phyloP scores from a whole-genome alignment of 1,284 basidiomycete species.

The Stereum hirsutum region DNA sequence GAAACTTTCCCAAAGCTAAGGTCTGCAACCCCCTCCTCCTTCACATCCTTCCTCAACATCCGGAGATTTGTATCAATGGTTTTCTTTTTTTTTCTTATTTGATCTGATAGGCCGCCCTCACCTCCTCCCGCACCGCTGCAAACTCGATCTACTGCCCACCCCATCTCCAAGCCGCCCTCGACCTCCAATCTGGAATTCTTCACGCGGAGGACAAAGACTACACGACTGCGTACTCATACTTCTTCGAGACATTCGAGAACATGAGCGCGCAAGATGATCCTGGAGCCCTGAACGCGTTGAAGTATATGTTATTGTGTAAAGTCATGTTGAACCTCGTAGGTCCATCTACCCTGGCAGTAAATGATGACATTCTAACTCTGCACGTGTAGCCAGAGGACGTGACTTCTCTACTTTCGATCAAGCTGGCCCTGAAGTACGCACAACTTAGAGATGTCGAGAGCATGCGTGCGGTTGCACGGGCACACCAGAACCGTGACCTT shows the following conservation, averaged over 20 bases:
- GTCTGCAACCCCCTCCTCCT: constrained; percentile 25
- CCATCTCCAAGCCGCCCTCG: constrained; percentile 83
- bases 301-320: constrained; percentile 98
- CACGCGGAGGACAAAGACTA: constrained; percentile 99
- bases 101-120: constrained; percentile 72
- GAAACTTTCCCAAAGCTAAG: constrained; percentile 94
- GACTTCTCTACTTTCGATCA: constrained; percentile 76
- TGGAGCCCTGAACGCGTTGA: constrained; percentile 75
- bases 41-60: neutral
- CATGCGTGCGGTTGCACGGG: constrained; percentile 90
- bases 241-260: constrained; percentile 93
- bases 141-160: constrained; percentile 99
- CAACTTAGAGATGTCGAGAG: constrained; percentile 82
- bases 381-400: constrained; percentile 81
- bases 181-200: constrained; percentile 87
- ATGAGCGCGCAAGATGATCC: constrained; percentile 68
- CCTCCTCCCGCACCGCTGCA: constrained; percentile 88
- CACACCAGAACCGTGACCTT: constrained; percentile 87
- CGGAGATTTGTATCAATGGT: too few relatives aligned
- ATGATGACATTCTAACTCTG: neutral
- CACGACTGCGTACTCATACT: constrained; percentile 95
- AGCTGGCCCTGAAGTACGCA: constrained; percentile 83
- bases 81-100: neutral
- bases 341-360: constrained; percentile 7
- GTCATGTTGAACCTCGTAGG: constrained; percentile 92